Evolutionary conservation across 257 asterid species (phyloP), one percentile per base, ranked within the genome.

Genomic region (Oldenlandia corymbosa): DNA sequence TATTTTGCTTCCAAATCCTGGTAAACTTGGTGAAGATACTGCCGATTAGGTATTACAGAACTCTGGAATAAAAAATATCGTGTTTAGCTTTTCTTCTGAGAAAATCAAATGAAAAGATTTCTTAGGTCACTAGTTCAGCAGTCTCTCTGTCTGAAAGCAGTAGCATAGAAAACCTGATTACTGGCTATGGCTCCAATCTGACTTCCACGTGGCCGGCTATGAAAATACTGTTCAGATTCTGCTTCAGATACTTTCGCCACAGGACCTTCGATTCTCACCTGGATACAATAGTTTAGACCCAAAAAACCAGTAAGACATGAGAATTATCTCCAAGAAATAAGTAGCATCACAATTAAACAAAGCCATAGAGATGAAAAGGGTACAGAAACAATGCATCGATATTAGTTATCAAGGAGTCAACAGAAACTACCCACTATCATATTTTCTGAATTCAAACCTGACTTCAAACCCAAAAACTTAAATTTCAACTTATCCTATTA

Each of bases 241-340:
- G 67, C 78, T 51, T 78, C 86, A 37, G 86, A 72, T 23, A 81
- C 83, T 62, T 78, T 81, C 68, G 58, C 65, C 63, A 81, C 86
- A 32, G 74, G 47, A n/a, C 86, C 86, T 76, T 78, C 84, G 13
- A 81, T 68, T 81, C 86, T 75, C 42, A 81, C 83, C 86, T 81
- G 65, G 50, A 67, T 51, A 21, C 60, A 66, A 51, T 24, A 50
- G 13, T 10, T 18, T 21, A 49, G 62, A 18, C 63, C 50, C 26
- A 1, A 31, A 5, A 55, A 30, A 13, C 21, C 37, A 18, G 43
- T n/a, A 32, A 24, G 11, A 23, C 11, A 18, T 1, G 30, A 17
- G 16, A 34, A 26, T 13, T 13, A 60, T 24, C 21, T 24, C 2
- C 16, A 60, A 26, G 65, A 26, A 8, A 60, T 0, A 28, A 5